A percentile compares a stretch with the other conserved stretches of the same genome.
phyloP scores from a whole-genome alignment of 2,329 filamentous ascomycete species.

The Colletotrichum zoysiae region DNA sequence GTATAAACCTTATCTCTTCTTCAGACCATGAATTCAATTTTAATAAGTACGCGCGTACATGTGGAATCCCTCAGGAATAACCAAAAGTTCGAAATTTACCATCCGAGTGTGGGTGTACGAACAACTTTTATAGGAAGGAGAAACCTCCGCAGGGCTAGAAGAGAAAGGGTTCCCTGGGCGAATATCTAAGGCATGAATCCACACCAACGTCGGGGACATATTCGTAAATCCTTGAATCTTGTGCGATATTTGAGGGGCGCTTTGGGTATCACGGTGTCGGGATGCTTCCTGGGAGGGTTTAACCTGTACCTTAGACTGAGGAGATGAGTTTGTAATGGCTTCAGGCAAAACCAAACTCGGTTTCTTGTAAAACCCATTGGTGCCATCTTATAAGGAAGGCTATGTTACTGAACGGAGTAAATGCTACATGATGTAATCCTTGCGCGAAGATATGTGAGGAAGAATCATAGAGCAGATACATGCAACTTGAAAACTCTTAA shows the following conservation, averaged over 20 bases:
- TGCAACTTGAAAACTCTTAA: no score
- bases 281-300: not conserved
- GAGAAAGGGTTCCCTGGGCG: not conserved
- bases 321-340: not conserved
- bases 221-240: not conserved
- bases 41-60: not conserved
- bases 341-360: not conserved
- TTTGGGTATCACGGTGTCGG: not conserved
- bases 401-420: not conserved
- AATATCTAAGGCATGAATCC: not conserved
- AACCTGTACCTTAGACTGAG: not conserved
- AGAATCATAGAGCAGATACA: no score
- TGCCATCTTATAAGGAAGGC: not conserved
- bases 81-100: not conserved
- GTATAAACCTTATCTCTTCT: not conserved
- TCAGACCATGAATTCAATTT: not conserved
- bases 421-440: not conserved
- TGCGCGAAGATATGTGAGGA: no score
- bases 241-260: not conserved
- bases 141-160: not conserved
- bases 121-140: not conserved
- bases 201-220: not conserved
- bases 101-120: not conserved
- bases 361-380: not conserved
- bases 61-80: no score